Percentiles rank a stretch among this genome's conserved stretches.
phyloP scores from a whole-genome alignment of 2,329 filamentous ascomycete genomes.

The Orbilia quercus region DNA sequence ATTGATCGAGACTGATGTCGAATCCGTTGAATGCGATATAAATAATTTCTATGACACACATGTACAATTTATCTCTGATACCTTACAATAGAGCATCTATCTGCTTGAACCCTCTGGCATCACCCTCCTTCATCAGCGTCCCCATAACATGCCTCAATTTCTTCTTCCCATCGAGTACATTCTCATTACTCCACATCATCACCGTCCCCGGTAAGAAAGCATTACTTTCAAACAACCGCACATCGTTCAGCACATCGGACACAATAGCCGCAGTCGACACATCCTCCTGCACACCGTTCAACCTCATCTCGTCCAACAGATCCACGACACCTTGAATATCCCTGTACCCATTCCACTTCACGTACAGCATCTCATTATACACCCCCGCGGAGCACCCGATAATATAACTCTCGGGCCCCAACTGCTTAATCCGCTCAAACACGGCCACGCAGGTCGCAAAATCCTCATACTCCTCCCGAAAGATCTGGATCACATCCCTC shows the following conservation, averaged over 20 bases:
- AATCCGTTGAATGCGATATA: no score
- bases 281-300: conserved; percentile 59
- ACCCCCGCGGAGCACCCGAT: conserved; percentile 58
- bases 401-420: conserved; percentile 59
- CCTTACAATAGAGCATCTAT: conserved; percentile 2
- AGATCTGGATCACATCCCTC: conserved; percentile 54
- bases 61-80: background rate
- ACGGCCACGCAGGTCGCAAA: conserved; percentile 56
- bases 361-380: conserved; percentile 59
- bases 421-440: conserved; percentile 58
- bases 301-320: conserved; percentile 59
- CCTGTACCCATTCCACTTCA: conserved; percentile 59
- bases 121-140: conserved; percentile 29
- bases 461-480: conserved; percentile 57
- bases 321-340: conserved; percentile 58
- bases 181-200: conserved; percentile 53
- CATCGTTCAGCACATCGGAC: conserved; percentile 51
- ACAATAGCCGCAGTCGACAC: conserved; percentile 55
- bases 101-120: conserved; percentile 23
- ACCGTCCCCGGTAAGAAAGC: conserved; percentile 41
- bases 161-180: conserved; percentile 44
- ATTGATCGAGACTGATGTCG: no score
- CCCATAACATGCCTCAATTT: conserved; percentile 41
- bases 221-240: conserved; percentile 51
- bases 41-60: conserved; percentile 15